Evolutionary conservation across 2,329 filamentous ascomycete genomes (phyloP).

Genomic region (Aureobasidium mangrovei): DNA sequence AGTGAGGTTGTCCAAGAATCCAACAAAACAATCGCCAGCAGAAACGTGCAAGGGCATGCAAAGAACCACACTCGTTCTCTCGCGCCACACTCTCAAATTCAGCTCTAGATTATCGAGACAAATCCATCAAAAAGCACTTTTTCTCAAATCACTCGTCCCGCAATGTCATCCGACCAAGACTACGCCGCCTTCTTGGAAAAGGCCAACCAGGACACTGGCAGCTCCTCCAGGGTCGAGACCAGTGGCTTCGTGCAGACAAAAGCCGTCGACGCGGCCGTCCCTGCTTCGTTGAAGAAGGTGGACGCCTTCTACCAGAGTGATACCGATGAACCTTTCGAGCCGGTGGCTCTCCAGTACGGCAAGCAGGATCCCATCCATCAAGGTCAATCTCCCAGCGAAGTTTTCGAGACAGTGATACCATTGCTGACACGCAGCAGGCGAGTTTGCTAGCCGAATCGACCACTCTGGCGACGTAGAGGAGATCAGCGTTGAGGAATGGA

Average conservation of each 20-base stretch:
- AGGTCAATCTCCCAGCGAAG: constrained; percentile 32
- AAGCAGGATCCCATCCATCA: constrained; percentile 36
- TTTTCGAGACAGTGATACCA: no score
- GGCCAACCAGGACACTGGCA: constrained; percentile 60
- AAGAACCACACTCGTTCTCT: no score
- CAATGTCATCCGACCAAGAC: constrained; percentile 68
- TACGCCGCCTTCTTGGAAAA: constrained; percentile 82
- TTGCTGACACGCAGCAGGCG: constrained; percentile 38
- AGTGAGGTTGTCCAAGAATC: no score
- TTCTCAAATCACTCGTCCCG: not conserved
- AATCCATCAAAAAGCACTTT: no score
- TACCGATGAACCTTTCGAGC: constrained; percentile 76
- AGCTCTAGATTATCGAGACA: no score
- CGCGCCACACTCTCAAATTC: no score
- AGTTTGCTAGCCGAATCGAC: constrained; percentile 60
- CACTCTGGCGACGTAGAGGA: constrained; percentile 54
- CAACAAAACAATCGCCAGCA: no score
- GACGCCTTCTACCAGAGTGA: constrained; percentile 68
- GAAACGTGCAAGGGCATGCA: no score
- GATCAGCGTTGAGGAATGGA: constrained; percentile 62
- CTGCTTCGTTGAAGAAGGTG: constrained; percentile 47
- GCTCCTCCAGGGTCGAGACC: constrained; percentile 17
- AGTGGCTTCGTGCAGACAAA: constrained; percentile 28
- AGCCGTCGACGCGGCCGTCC: constrained; percentile 46
- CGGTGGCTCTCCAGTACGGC: constrained; percentile 57